Evolutionary conservation across 2,329 filamentous ascomycete species (phyloP), one percentile per base, ranked within the genome.

Genomic region (Rachicladosporium sp.): DNA sequence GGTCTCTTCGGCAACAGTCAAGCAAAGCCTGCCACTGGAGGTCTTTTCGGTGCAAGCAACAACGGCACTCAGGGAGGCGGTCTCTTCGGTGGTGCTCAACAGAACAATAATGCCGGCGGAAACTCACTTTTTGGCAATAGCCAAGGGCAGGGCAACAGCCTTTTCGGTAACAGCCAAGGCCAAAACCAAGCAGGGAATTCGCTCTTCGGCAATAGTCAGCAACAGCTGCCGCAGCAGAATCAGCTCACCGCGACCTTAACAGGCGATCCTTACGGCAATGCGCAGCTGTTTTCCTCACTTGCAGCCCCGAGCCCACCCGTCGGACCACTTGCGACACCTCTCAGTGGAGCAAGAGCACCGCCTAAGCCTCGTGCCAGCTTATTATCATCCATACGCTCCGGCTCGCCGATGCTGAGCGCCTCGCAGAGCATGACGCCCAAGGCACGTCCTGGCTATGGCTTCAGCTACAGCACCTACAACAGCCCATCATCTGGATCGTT

Each of bases 391-490:
- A 36, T 42, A 7, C 40, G 40, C 13, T 35, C 35, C 4, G 36
- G 36, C 5, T 30, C 40, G 15, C 40, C 40, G 10, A 31, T 35
- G 35, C 36, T 42, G 8, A 36, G 40, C 12, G 40, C 40, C 5
- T 38, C 35, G 12, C 35, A 37, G 19, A 29, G 11, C n/a, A 37
- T 42, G 35, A 38, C 40, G 2, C 40, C 40, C 3, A 34, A 36
- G 33, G 31, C 32, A 9, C 36, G 40, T 10, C 40, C 40, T 6
- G 86, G 85, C 4, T 95, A 85, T 56, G 89, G 89, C 2, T 93
- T 95, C 59, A 87, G 82, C 2, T 95, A 95, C 63, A 93, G 87
- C 47, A 87, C 80, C 2, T 94, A 93, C 52, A 86, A 85, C 33
- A 88, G 82, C 1, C 87, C 89, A 4, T 77, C 70, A 29, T 57